Conservation (phyloP, 495 filamentous ascomycete genomes). For the Collariella sp. region DNA sequence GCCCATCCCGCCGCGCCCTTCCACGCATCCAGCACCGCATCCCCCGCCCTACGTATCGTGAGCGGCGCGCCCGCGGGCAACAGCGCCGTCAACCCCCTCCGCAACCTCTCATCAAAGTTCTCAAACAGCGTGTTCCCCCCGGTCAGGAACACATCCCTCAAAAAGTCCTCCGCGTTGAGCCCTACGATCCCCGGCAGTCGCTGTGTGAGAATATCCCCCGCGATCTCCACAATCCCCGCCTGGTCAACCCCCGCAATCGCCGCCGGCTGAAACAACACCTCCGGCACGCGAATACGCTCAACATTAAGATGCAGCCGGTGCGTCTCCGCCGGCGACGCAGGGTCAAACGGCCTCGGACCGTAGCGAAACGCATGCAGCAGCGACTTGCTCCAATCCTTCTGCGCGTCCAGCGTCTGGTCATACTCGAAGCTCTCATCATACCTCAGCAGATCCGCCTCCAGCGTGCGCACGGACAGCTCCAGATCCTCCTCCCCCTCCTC, state of each 20-base stretch:
- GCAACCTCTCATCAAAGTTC: constrained; percentile 77
- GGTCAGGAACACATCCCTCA: constrained; percentile 85
- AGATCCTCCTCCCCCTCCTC: constrained; percentile 89
- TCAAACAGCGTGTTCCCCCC: constrained; percentile 85
- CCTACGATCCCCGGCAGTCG: constrained; percentile 51
- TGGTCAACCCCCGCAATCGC: constrained; percentile 90
- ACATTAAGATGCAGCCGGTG: constrained; percentile 93
- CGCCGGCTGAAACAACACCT: constrained; percentile 89
- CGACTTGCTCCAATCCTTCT: constrained; percentile 87
- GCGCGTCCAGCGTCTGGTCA: constrained; percentile 81
- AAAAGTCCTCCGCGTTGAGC: constrained; percentile 48
- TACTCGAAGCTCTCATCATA: constrained; percentile 85
- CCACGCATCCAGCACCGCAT: constrained; percentile 83
- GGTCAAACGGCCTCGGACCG: constrained; percentile 78
- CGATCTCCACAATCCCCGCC: constrained; percentile 84
- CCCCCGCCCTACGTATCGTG: constrained; percentile 56
- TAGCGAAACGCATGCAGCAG: constrained; percentile 81
- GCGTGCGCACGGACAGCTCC: constrained; percentile 53
- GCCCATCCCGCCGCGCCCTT: constrained; percentile 82
- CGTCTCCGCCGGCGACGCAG: constrained; percentile 66
- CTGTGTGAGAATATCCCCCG: constrained; percentile 72
- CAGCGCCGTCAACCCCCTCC: constrained; percentile 58
- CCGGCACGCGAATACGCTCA: constrained; percentile 90
- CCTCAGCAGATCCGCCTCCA: constrained; percentile 76
- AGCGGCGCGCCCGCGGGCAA: constrained; percentile 61